Percentiles rank a stretch among this genome's conserved stretches.
These are phyloP conservation scores for Cladosporium sphaerospermum DNA, from an alignment of 2,329 filamentous ascomycete species.

Conservation along the genomic window DNA sequence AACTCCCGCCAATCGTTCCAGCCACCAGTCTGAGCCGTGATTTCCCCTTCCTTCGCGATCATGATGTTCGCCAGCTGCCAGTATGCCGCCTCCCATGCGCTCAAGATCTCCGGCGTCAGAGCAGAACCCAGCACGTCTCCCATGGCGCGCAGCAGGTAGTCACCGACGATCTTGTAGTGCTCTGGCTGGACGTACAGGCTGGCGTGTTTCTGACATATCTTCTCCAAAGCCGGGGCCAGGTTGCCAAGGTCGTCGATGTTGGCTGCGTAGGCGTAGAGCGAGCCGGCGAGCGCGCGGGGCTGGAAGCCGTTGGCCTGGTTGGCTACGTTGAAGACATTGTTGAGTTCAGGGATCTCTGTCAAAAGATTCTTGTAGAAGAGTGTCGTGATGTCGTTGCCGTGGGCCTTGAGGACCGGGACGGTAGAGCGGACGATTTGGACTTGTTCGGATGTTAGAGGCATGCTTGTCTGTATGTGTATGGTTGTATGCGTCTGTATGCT, in stretches of 20 bases:
- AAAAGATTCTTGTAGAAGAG: constrained; percentile 68
- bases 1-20: constrained; percentile 67
- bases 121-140: constrained; percentile 59
- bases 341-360: constrained; percentile 57
- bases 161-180: constrained; percentile 65
- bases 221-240: constrained; percentile 53
- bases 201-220: constrained; percentile 71
- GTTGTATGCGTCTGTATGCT: neutral
- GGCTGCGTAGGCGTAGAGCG: constrained; percentile 64
- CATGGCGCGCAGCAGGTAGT: constrained; percentile 63
- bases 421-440: constrained; percentile 62
- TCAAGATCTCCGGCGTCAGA: constrained; percentile 57
- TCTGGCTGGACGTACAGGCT: constrained; percentile 62
- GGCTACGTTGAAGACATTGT: constrained; percentile 64
- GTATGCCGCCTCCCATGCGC: constrained; percentile 67
- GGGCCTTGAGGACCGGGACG: constrained; percentile 60
- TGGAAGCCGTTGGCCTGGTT: constrained; percentile 65
- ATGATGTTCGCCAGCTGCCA: constrained; percentile 67
- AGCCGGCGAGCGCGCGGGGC: constrained; percentile 60
- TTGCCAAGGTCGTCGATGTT: constrained; percentile 64
- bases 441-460: constrained; percentile 55
- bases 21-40: constrained; percentile 55
- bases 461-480: constrained; percentile 8
- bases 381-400: constrained; percentile 63
- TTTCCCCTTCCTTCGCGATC: constrained; percentile 57